Conservation (phyloP, 495 filamentous ascomycete species). For the Cairneyella variabilis region DNA sequence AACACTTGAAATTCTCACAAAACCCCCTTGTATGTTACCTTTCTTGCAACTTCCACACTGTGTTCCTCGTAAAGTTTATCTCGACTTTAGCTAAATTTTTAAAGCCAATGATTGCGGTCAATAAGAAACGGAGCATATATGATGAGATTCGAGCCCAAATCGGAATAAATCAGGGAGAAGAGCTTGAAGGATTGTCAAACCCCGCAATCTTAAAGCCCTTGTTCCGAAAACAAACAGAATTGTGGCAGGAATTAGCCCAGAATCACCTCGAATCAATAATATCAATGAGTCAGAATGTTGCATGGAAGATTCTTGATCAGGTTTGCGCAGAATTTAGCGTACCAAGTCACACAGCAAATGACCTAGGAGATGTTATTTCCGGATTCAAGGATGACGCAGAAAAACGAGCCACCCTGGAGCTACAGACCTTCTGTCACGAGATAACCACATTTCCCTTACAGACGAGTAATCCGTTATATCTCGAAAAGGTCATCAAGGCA, state of each 20-base stretch:
- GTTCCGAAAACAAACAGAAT: slow-evolving; percentile 20
- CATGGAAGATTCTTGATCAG: background rate
- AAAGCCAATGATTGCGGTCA: too few species aligned
- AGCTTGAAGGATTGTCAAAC: slow-evolving; percentile 19
- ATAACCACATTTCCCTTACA: slow-evolving; percentile 10
- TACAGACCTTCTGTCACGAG: slow-evolving; percentile 8
- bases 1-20: background rate
- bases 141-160: slow-evolving; percentile 19
- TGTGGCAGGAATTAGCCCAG: slow-evolving; percentile 15
- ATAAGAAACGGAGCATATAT: slow-evolving; percentile 10
- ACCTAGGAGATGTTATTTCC: background rate
- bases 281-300: background rate
- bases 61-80: too few species aligned
- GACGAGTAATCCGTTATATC: slow-evolving; percentile 19
- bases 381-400: background rate
- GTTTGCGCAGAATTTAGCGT: background rate
- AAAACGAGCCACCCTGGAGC: background rate
- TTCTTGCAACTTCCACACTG: too few species aligned
- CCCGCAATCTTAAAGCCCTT: slow-evolving; percentile 23
- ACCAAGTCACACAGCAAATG: background rate
- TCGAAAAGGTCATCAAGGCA: slow-evolving; percentile 13
- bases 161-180: slow-evolving; percentile 12
- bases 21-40: background rate
- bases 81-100: background rate
- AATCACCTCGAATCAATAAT: slow-evolving; percentile 11